Percentiles rank a stretch among this genome's conserved stretches.
phyloP scores from a whole-genome alignment of 768 basidiomycete genomes.

The Lentinus tigrinus region DNA sequence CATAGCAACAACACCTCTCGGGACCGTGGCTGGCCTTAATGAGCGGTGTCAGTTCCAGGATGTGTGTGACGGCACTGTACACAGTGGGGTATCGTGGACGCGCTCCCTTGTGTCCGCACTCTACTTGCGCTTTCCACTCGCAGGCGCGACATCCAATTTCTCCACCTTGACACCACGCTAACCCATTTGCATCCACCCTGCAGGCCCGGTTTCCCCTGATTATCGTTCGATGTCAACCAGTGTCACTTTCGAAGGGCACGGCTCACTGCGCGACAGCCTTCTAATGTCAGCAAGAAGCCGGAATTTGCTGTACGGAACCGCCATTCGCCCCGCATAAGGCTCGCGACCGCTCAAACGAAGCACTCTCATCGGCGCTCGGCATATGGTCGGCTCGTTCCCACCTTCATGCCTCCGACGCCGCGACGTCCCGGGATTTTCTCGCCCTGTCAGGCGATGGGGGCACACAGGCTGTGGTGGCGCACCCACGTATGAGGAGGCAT shows the following conservation, averaged over 20 bases:
- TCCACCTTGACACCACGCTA: too few relatives aligned
- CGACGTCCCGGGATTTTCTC: neutral
- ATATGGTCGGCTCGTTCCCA: neutral
- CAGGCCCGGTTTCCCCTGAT: too few relatives aligned
- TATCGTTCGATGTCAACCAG: too few relatives aligned
- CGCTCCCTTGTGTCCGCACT: neutral
- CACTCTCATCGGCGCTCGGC: constrained; percentile 12
- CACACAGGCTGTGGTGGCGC: neutral
- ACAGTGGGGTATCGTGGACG: neutral
- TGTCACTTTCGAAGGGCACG: too few relatives aligned
- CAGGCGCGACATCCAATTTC: neutral
- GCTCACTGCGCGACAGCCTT: neutral
- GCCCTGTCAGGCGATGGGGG: constrained; percentile 5
- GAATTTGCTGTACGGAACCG: neutral
- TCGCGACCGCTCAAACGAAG: neutral
- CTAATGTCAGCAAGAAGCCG: neutral
- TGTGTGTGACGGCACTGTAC: neutral
- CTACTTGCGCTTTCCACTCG: too few relatives aligned
- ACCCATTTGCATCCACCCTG: too few relatives aligned
- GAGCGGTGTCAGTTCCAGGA: neutral
- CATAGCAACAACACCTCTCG: neutral
- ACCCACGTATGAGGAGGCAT: constrained; percentile 1
- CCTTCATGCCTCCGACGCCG: neutral
- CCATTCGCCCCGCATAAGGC: neutral
- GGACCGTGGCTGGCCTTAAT: neutral